Evolutionary conservation across 176 grass and related monocot species (phyloP).

Genomic region (Cenchrus fungigraminus): DNA sequence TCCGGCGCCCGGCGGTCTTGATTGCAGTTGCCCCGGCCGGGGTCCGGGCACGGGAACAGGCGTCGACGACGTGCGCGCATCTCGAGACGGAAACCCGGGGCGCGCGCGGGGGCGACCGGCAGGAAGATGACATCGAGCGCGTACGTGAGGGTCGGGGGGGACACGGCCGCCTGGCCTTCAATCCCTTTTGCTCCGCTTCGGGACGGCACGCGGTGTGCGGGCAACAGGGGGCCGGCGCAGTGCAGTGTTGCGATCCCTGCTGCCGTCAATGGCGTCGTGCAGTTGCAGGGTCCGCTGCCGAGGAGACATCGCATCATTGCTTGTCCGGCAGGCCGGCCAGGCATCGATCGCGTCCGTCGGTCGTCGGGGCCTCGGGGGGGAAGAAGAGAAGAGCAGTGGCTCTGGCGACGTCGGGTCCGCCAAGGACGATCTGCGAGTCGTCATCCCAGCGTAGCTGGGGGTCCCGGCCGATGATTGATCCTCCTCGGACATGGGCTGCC

Average conservation of each 20-base stretch:
- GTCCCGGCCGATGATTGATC: background rate
- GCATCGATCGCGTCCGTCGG: slow-evolving; percentile 48
- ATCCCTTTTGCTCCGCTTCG: slow-evolving; percentile 12
- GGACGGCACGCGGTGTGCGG: slow-evolving; percentile 24
- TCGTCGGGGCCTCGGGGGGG: background rate
- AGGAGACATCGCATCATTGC: slow-evolving; percentile 33
- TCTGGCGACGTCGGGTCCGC: background rate
- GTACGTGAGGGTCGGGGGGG: background rate
- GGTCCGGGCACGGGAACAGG: slow-evolving; percentile 3
- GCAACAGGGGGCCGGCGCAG: slow-evolving; percentile 14
- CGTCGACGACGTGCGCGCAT: background rate
- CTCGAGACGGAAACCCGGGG: background rate
- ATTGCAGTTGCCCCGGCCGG: background rate
- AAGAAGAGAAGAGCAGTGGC: background rate
- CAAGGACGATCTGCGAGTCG: slow-evolving; percentile 1
- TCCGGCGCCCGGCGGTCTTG: background rate
- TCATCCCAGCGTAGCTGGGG: background rate
- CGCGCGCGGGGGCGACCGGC: background rate
- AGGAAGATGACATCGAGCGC: slow-evolving; percentile 3
- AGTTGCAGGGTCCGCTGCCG: slow-evolving; percentile 10
- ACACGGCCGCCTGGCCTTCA: slow-evolving; percentile 24
- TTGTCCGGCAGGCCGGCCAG: slow-evolving; percentile 36
- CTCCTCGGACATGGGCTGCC: slow-evolving; percentile 1
- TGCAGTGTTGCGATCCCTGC: background rate
- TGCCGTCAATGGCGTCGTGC: slow-evolving; percentile 42